phyloP scores from a whole-genome alignment of 345 rosid species.

The Rhodomyrtus tomentosa region DNA sequence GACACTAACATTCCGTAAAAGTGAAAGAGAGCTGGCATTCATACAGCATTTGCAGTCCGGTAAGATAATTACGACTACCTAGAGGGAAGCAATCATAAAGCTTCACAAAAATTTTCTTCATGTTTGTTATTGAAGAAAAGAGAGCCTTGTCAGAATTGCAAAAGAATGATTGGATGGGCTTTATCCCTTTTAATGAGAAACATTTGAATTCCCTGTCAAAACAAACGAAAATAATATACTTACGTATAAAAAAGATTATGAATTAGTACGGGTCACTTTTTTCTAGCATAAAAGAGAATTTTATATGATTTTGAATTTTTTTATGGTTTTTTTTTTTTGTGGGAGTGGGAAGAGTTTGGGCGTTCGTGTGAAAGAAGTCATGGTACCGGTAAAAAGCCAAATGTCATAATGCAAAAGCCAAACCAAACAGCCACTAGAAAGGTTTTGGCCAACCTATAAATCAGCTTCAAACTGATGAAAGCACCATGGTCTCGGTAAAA shows the following conservation, averaged over 20 bases:
- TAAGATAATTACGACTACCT: background rate
- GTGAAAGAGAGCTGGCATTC: background rate
- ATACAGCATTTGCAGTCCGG: background rate
- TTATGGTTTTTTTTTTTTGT: background rate
- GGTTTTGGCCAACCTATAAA: background rate
- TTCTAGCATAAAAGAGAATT: background rate
- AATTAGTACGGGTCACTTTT: background rate
- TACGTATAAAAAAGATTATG: background rate
- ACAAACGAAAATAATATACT: background rate
- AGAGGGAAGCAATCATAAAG: background rate
- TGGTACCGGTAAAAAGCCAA: background rate
- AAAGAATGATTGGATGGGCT: background rate
- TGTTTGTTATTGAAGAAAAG: background rate
- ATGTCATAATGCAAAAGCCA: background rate
- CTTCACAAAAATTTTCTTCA: background rate
- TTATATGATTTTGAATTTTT: background rate
- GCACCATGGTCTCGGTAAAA: no score
- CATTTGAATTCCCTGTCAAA: background rate
- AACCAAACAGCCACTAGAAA: background rate
- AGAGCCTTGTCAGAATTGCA: background rate
- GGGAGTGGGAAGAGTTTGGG: background rate
- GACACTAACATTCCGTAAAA: background rate
- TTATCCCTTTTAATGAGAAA: background rate
- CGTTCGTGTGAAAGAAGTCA: background rate
- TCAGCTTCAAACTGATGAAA: background rate